Conservation (phyloP, 2,329 filamentous ascomycete species). For the Paracoccidioides lutzii region DNA sequence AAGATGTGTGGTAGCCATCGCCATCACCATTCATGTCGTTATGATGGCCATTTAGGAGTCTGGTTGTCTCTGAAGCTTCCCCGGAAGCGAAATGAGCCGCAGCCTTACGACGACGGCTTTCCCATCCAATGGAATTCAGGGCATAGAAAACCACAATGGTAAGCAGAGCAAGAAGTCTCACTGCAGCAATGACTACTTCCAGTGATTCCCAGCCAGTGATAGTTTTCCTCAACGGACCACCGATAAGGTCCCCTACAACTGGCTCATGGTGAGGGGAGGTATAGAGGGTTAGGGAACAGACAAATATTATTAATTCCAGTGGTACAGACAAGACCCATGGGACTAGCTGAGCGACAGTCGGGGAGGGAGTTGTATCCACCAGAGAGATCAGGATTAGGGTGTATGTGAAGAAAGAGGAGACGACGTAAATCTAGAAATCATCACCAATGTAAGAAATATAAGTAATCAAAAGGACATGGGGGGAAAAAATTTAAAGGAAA, state of each 20-base stretch:
- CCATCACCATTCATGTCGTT: conserved; percentile 36
- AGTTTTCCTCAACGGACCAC: conserved; percentile 28
- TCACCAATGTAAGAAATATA: conserved; percentile 1
- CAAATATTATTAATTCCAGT: conserved; percentile 61
- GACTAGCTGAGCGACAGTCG: conserved; percentile 63
- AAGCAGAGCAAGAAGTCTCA: conserved; percentile 55
- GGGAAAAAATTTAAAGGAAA: too few relatives aligned
- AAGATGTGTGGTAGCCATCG: conserved; percentile 38
- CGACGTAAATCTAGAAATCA: conserved; percentile 59
- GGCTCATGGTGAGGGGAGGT: conserved; percentile 54
- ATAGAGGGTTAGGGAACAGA: conserved; percentile 56
- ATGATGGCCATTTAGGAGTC: conserved; percentile 27
- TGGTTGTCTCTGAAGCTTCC: conserved; percentile 32
- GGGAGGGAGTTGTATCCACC: conserved; percentile 68
- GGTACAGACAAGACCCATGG: conserved; percentile 65
- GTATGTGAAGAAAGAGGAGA: conserved; percentile 77
- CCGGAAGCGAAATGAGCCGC: conserved; percentile 17
- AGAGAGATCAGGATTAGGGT: conserved; percentile 75
- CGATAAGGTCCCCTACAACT: conserved; percentile 36
- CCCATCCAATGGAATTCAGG: conserved; percentile 34
- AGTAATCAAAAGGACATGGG: background rate
- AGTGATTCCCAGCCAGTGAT: conserved; percentile 32
- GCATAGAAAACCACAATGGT: conserved; percentile 49
- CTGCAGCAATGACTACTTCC: conserved; percentile 43
- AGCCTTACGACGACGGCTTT: conserved; percentile 25